These are phyloP conservation scores for Erythrophleum ivorense DNA, from an alignment of 331 rosid species.

Conservation along the genomic window DNA sequence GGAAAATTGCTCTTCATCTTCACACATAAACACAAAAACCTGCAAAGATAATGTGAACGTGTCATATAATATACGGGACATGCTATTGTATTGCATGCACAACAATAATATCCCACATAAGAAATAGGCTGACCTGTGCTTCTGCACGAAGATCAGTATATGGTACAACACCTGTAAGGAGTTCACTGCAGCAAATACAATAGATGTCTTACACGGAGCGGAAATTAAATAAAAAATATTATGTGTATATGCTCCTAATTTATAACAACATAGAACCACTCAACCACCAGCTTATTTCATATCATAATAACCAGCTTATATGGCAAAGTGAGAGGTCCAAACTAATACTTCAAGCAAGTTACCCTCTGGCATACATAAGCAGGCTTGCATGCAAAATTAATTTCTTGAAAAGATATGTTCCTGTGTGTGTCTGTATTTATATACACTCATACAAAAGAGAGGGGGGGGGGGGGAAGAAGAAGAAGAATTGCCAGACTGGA, in stretches of 20 bases:
- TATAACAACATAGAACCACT: background rate
- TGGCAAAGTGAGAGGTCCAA: background rate
- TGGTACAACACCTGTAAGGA: slow-evolving; percentile 94
- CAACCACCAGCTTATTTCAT: background rate
- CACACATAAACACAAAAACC: background rate
- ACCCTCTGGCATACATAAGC: slow-evolving; percentile 13
- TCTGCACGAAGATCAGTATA: slow-evolving; percentile 95
- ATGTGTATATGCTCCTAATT: background rate
- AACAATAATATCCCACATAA: slow-evolving; percentile 25
- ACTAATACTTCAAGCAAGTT: slow-evolving; percentile 23
- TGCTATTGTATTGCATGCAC: background rate
- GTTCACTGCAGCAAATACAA: slow-evolving; percentile 73
- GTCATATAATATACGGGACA: slow-evolving; percentile 24
- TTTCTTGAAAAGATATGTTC: slow-evolving; percentile 15
- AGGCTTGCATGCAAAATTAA: slow-evolving; percentile 22
- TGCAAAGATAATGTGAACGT: slow-evolving; percentile 22
- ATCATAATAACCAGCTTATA: slow-evolving; percentile 16
- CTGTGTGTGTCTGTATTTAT: background rate
- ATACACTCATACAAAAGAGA: background rate
- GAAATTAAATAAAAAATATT: slow-evolving; percentile 9
- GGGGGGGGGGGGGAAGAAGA: background rate
- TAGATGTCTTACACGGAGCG: slow-evolving; percentile 11
- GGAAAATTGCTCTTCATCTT: background rate
- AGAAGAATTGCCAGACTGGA: slow-evolving; percentile 15
- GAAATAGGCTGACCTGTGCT: slow-evolving; percentile 71